Evolutionary conservation across 768 basidiomycete species (phyloP), one percentile per base, ranked within the genome.

Genomic region (Peribolospora kevripleyi): DNA sequence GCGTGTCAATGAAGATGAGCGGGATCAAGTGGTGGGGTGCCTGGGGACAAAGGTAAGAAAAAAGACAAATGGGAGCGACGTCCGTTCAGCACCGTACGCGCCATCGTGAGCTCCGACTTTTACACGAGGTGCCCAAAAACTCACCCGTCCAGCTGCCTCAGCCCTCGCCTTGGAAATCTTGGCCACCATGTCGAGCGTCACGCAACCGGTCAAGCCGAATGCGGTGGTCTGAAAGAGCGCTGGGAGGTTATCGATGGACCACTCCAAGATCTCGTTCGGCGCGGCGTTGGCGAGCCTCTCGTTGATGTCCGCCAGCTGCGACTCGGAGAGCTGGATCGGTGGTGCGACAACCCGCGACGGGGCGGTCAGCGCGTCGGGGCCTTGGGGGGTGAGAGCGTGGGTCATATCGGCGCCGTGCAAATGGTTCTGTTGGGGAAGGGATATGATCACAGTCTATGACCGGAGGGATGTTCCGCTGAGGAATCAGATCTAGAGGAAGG

Each of bases 1-100:
- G 73, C 0, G 93, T 97, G 70, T 98, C 90, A 65, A 95, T 69
- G 71, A 98, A 97, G 70, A 97, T 87, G 14, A 95, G 74, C 1
- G 88, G 86, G 6, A 72, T 69, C 14, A 69, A 62, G 59, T 72
- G 70, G 42, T 42, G 41, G 7, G 38, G 46, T 11, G 53, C 43
- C 25, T 13, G 50, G 11, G 25, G 25, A 25, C 13, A 42, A 40
- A 14, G 51, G 51, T 11, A 52, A 52, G 37, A 43, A 40, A 38
- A 43, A 52, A 41, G 51, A 25, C 25, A 25, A 25, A 25, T 25
- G 25, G 25, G 25, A 25, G 25, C 25, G 25, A 25, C 25, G 25
- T 25, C 25, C 25, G 25, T 25, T 25, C 25, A 25, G 25, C 25
- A 25, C 25, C 25, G 25, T 25, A 25, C 54, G 50, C 11, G 55